Conservation (phyloP, 2,329 filamentous ascomycete genomes). For the Fusarium sp. region DNA sequence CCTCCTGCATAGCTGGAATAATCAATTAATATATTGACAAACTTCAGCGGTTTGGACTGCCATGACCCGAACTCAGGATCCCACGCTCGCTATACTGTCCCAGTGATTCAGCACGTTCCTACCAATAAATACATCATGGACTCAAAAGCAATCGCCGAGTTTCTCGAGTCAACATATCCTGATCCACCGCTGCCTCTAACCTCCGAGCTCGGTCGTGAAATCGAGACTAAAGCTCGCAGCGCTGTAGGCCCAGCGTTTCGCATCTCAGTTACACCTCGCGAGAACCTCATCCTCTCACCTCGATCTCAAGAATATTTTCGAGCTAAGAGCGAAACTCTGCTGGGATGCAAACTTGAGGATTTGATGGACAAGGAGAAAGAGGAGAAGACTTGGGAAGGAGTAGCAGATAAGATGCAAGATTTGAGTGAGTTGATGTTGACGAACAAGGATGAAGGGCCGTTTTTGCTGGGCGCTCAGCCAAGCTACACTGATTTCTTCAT, state of each 20-base stretch:
- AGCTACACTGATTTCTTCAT: constrained; percentile 21
- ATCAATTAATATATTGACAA: not conserved
- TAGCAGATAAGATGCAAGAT: not conserved
- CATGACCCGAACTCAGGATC: not conserved
- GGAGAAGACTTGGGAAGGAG: not conserved
- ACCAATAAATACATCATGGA: constrained; percentile 1
- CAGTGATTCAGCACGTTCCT: not conserved
- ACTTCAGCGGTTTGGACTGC: not conserved
- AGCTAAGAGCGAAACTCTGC: not conserved
- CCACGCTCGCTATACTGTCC: not conserved
- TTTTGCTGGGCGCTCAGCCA: not conserved
- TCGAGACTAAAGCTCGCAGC: not conserved
- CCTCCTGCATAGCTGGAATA: rapidly evolving
- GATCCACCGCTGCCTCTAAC: not conserved
- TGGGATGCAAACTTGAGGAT: constrained; percentile 10
- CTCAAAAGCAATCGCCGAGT: constrained; percentile 1
- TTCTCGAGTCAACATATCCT: constrained; percentile 1
- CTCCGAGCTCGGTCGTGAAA: not conserved
- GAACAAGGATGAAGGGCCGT: not conserved
- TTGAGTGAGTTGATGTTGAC: not conserved
- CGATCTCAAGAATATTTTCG: constrained; percentile 18
- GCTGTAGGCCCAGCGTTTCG: not conserved
- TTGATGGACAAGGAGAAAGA: not conserved
- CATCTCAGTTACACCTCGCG: not conserved
- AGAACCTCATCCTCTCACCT: constrained; percentile 8